Evolutionary conservation across 2,329 filamentous ascomycete species (phyloP).

Genomic region (Exophiala dermatitidis): DNA sequence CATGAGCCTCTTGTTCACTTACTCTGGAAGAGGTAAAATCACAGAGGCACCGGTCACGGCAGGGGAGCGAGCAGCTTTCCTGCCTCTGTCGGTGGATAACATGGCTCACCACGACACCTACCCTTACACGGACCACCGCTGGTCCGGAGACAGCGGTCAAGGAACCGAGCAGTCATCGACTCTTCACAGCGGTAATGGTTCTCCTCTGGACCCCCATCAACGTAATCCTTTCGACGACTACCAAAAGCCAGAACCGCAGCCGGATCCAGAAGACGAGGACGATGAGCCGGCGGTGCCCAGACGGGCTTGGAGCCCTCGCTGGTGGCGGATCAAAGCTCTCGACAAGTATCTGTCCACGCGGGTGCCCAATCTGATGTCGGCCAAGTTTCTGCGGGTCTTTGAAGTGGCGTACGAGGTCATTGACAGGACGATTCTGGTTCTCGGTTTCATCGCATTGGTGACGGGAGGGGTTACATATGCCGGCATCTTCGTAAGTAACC

Average conservation of each 20-base stretch:
- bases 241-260: constrained; percentile 36
- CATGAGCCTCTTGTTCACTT: constrained; percentile 58
- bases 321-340: constrained; percentile 39
- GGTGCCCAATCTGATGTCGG: constrained; percentile 38
- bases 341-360: constrained; percentile 49
- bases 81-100: constrained; percentile 54
- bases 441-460: constrained; percentile 66
- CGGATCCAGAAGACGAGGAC: constrained; percentile 40
- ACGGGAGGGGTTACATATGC: constrained; percentile 71
- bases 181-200: constrained; percentile 57
- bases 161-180: constrained; percentile 66
- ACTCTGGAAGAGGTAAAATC: constrained; percentile 45
- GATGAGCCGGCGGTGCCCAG: constrained; percentile 37
- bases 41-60: constrained; percentile 23
- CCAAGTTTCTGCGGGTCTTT: constrained; percentile 49
- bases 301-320: constrained; percentile 3
- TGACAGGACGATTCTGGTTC: constrained; percentile 68
- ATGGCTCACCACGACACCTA: constrained; percentile 47
- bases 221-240: constrained; percentile 46
- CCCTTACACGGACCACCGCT: constrained; percentile 44
- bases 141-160: constrained; percentile 66
- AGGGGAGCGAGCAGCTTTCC: constrained; percentile 53
- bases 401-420: constrained; percentile 58
- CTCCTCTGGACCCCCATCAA: constrained; percentile 47
- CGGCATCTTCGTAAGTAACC: constrained; percentile 68